Evolutionary conservation across 2,329 filamentous ascomycete genomes (phyloP).

Genomic region (Penicillium sp.): DNA sequence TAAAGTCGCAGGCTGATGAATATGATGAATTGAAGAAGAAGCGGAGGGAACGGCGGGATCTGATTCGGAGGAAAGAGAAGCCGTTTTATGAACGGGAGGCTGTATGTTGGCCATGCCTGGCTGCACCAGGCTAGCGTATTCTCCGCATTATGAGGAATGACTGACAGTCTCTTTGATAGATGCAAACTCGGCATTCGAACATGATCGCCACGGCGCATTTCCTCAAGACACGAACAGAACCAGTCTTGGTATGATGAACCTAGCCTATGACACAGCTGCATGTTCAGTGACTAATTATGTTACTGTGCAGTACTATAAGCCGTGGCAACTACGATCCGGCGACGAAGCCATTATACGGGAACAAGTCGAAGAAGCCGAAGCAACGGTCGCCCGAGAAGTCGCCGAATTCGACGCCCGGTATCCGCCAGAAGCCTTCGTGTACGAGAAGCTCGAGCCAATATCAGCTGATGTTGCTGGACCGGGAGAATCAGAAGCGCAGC

Average conservation of each 20-base stretch:
- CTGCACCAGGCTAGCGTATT: slow-evolving; percentile 18
- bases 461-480: slow-evolving; percentile 28
- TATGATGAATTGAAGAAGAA: slow-evolving; percentile 71
- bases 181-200: slow-evolving; percentile 75
- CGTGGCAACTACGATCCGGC: slow-evolving; percentile 73
- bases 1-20: slow-evolving; percentile 77
- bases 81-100: slow-evolving; percentile 75
- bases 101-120: slow-evolving; percentile 60
- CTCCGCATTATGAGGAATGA: neutral
- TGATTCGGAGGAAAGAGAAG: slow-evolving; percentile 71
- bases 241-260: slow-evolving; percentile 69
- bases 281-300: slow-evolving; percentile 28
- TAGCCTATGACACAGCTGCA: neutral
- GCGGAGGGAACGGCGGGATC: slow-evolving; percentile 67
- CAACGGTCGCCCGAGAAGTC: slow-evolving; percentile 67
- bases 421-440: slow-evolving; percentile 41
- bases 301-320: slow-evolving; percentile 74
- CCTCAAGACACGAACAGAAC: slow-evolving; percentile 73
- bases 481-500: slow-evolving; percentile 35
- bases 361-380: slow-evolving; percentile 71
- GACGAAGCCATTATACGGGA: slow-evolving; percentile 74
- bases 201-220: slow-evolving; percentile 74
- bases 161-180: slow-evolving; percentile 56
- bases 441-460: slow-evolving; percentile 25
- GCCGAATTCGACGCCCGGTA: slow-evolving; percentile 64